Percentiles rank a stretch among this genome's conserved stretches.
Evolutionary conservation across 768 basidiomycete species (phyloP).

Genomic region (Boletellus sp.): DNA sequence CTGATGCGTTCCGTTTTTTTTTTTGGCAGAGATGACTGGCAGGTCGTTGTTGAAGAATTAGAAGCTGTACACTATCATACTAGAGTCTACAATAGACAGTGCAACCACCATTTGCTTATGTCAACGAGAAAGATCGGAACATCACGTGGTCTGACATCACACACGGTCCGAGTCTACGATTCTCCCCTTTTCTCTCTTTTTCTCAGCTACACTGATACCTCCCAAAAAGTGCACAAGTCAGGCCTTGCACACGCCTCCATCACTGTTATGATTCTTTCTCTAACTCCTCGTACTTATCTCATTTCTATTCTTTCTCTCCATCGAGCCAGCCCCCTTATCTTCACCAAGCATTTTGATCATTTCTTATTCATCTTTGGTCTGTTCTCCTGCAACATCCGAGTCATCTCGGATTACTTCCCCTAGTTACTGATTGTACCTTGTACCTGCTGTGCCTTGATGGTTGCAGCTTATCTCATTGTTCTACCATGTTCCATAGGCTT

Average conservation of each 20-base stretch:
- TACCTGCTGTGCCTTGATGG: too few species aligned
- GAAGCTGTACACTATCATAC: slow-evolving; percentile 5
- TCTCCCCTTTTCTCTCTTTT: background rate
- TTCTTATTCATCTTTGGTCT: too few species aligned
- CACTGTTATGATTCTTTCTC: too few species aligned
- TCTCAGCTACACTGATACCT: slow-evolving; percentile 10
- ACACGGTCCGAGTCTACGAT: background rate
- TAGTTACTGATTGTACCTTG: too few species aligned
- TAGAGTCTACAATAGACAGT: slow-evolving; percentile 5
- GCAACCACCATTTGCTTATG: background rate
- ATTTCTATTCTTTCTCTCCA: too few species aligned
- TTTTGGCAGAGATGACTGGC: slow-evolving; percentile 33
- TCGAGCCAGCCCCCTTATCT: too few species aligned
- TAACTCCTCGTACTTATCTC: too few species aligned
- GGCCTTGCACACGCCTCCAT: slow-evolving; percentile 4
- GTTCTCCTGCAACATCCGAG: too few species aligned
- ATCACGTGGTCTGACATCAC: slow-evolving; percentile 22
- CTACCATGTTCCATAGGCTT: too few species aligned
- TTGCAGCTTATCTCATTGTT: too few species aligned
- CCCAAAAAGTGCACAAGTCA: slow-evolving; percentile 14
- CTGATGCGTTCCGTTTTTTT: slow-evolving; percentile 1
- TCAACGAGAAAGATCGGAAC: background rate
- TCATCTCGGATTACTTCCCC: too few species aligned
- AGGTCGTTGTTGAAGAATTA: slow-evolving; percentile 28
- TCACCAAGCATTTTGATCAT: too few species aligned